Evolutionary conservation across 2,329 filamentous ascomycete species (phyloP).

Genomic region (Paecilomyces niveus): DNA sequence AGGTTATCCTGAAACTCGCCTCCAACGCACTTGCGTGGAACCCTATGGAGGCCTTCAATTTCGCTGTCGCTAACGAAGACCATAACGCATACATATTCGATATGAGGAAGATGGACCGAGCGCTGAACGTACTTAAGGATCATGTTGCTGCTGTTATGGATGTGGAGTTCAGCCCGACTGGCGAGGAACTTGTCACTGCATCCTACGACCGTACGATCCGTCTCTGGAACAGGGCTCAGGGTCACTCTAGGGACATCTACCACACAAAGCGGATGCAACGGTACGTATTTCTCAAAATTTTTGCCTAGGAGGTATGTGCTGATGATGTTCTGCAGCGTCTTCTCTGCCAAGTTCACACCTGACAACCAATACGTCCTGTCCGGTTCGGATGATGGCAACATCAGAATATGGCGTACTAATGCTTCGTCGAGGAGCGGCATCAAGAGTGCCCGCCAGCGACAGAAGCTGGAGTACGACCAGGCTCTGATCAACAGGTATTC

Average conservation of each 20-base stretch:
- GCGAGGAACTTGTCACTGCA: slow-evolving; percentile 84
- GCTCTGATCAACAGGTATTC: slow-evolving; percentile 75
- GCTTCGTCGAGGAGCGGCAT: slow-evolving; percentile 77
- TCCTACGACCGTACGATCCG: slow-evolving; percentile 84
- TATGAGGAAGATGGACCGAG: slow-evolving; percentile 81
- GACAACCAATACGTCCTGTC: slow-evolving; percentile 86
- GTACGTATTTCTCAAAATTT: slow-evolving; percentile 18
- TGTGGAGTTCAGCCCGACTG: slow-evolving; percentile 89
- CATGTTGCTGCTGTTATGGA: slow-evolving; percentile 93
- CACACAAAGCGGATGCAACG: slow-evolving; percentile 96
- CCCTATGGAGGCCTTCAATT: slow-evolving; percentile 93
- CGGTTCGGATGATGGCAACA: slow-evolving; percentile 89
- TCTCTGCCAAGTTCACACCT: slow-evolving; percentile 75
- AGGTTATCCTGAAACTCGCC: slow-evolving; percentile 73
- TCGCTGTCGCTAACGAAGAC: slow-evolving; percentile 88
- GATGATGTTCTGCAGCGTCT: slow-evolving; percentile 52
- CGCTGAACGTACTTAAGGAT: slow-evolving; percentile 82
- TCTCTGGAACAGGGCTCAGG: slow-evolving; percentile 71
- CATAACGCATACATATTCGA: slow-evolving; percentile 93
- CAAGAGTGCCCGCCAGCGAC: slow-evolving; percentile 75
- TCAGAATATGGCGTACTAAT: slow-evolving; percentile 80
- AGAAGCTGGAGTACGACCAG: slow-evolving; percentile 87
- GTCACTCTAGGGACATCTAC: slow-evolving; percentile 87
- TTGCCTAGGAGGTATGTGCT: slow-evolving; percentile 3
- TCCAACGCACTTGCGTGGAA: slow-evolving; percentile 87